phyloP scores from a whole-genome alignment of 2,329 filamentous ascomycete species.

The Escovopsis sp. region DNA sequence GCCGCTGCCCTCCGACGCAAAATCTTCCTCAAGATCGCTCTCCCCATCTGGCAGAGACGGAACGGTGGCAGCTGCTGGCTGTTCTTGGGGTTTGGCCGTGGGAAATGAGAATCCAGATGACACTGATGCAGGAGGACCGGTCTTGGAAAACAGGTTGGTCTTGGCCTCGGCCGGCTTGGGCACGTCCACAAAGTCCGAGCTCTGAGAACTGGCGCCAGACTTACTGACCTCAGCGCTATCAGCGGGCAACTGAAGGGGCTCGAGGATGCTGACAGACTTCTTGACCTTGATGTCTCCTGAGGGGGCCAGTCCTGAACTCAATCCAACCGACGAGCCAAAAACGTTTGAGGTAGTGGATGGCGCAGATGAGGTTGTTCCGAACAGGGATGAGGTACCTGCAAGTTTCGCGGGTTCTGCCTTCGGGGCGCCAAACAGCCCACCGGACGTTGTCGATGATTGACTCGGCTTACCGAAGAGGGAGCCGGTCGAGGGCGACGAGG shows the following conservation, averaged over 20 bases:
- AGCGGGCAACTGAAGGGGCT: conserved; percentile 6
- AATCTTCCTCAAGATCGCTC: conserved; percentile 26
- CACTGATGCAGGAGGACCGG: conserved; percentile 24
- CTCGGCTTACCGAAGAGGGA: conserved; percentile 20
- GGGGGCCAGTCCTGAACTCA: conserved; percentile 21
- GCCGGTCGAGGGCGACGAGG: conserved; percentile 18
- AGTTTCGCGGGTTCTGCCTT: conserved; percentile 10
- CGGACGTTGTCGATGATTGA: conserved; percentile 11
- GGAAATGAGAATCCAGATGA: conserved; percentile 22
- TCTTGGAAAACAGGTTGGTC: conserved; percentile 12
- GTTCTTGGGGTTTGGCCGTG: conserved; percentile 16
- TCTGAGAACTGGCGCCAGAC: conserved; percentile 12
- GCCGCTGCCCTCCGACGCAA: conserved; percentile 42
- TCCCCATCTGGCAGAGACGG: conserved; percentile 27
- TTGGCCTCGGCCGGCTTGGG: conserved; percentile 11
- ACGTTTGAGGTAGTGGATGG: not conserved
- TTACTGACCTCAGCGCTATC: conserved; percentile 2
- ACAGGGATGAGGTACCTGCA: conserved; percentile 17
- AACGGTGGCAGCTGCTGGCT: conserved; percentile 19
- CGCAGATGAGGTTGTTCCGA: conserved; percentile 14
- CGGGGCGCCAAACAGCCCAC: conserved; percentile 14
- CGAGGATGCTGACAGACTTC: conserved; percentile 7
- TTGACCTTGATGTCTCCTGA: conserved; percentile 20
- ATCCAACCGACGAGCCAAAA: no score
- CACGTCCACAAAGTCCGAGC: conserved; percentile 18